Evolutionary conservation across 352 stramenopile species (phyloP), one percentile per base, ranked within the genome.

Genomic region (Phytophthora vignae): DNA sequence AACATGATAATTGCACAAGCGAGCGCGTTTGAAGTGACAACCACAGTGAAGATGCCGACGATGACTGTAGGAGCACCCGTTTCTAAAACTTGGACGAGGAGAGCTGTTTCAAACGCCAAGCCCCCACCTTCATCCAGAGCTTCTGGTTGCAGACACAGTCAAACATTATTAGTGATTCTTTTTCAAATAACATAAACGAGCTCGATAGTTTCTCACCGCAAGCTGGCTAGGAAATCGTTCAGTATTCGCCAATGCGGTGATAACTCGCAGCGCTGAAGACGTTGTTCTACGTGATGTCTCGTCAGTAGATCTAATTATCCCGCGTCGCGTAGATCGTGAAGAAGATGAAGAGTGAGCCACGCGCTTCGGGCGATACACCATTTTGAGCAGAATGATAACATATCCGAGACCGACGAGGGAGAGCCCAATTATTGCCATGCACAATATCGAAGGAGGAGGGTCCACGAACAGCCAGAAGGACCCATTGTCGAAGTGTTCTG

Each of bases 391-490:
- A 46, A 75, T 44, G 22, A 53, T 10, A 3, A 71, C 6, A 48
- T 77, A 74, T 0, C 66, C 67, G 4, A 75, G 4, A 0, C 66
- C 67, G 2, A 71, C 49, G 31, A 72, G 17, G 17, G 49, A 63
- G 7, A 81, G 61, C 2, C 64, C 52, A 7, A 70, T 12, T 0
- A 73, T 25, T 22, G 64, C 65, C 2, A 76, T 29, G 19, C 49
- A 55, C 15, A 72, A 55, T 0, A 82, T 31, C 11, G 54, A 67
- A 3, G 55, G 29, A n/a, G 58, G 40, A 36, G 60, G 64, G 6
- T 79, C 59, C 3, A 79, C 55, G 25, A 79, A 66, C 14, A 78
- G 48, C 76, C 76, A 83, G 42, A 83, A 83, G 17, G 55, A 55
- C 0, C 76, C 76, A 8, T 70, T 56, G 21, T 83, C 76, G 19